Conservation (phyloP, 129 eudicot genomes). For the Flaveria ramosissima region DNA sequence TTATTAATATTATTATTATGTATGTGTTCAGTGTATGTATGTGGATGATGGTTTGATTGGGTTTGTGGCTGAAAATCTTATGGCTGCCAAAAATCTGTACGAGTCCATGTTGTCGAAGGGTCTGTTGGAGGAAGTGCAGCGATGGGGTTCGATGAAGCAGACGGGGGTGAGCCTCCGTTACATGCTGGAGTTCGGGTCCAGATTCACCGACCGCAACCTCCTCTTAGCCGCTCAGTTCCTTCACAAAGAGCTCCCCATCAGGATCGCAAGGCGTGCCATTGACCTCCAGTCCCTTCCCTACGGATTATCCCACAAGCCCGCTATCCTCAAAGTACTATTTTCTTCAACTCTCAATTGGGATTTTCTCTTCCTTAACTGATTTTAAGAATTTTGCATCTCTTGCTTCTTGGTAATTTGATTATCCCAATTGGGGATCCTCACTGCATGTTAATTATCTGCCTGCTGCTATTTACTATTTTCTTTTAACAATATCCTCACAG, state of each 20-base stretch:
- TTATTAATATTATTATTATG: too few relatives aligned
- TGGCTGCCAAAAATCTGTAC: constrained; percentile 67
- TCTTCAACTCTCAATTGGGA: too few relatives aligned
- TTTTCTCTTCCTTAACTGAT: too few relatives aligned
- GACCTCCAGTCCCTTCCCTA: constrained; percentile 82
- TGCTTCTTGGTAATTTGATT: too few relatives aligned
- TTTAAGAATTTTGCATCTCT: neutral
- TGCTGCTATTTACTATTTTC: too few relatives aligned
- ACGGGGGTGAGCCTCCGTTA: constrained; percentile 89
- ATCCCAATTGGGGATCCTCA: too few relatives aligned
- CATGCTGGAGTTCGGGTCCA: constrained; percentile 94
- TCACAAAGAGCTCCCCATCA: constrained; percentile 82
- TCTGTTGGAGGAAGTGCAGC: constrained; percentile 66
- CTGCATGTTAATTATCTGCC: too few relatives aligned
- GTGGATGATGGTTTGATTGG: too few relatives aligned
- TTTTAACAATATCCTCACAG: too few relatives aligned
- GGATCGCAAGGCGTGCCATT: constrained; percentile 83
- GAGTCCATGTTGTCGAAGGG: constrained; percentile 47
- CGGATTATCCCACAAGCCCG: constrained; percentile 84
- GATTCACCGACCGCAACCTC: constrained; percentile 59
- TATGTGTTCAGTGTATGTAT: too few relatives aligned
- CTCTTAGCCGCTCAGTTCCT: constrained; percentile 88
- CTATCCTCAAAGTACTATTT: constrained; percentile 56
- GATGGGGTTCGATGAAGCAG: constrained; percentile 86
- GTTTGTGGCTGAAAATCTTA: constrained; percentile 11